Conservation (phyloP, 306 rosid species). For the Cicer judaicum region DNA sequence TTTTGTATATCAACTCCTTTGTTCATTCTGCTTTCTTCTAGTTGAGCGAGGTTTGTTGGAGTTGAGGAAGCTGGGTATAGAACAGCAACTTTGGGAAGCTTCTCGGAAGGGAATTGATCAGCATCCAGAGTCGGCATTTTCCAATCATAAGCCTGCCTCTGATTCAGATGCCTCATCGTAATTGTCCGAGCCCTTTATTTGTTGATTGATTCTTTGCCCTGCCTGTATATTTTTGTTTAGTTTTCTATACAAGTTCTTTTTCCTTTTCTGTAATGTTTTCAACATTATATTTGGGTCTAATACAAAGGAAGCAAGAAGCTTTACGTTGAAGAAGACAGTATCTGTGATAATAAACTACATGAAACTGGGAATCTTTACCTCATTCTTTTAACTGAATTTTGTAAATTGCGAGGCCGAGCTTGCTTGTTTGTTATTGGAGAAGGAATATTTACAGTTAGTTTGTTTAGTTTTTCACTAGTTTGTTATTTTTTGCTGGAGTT, state of each 20-base stretch:
- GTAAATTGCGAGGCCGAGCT: constrained; percentile 15
- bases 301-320: constrained; percentile 34
- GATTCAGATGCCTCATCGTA: constrained; percentile 64
- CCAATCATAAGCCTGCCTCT: constrained; percentile 58
- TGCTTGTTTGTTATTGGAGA: constrained; percentile 32
- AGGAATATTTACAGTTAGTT: neutral
- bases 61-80: constrained; percentile 92
- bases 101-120: constrained; percentile 89
- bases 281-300: constrained; percentile 37
- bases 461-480: neutral
- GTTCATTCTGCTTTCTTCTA: constrained; percentile 50
- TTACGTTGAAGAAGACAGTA: constrained; percentile 11
- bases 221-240: constrained; percentile 35
- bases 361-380: constrained; percentile 21
- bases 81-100: constrained; percentile 98
- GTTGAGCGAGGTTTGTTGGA: constrained; percentile 90
- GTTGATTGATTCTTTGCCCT: constrained; percentile 47
- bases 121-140: constrained; percentile 47
- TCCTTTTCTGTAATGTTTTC: constrained; percentile 35
- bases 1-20: constrained; percentile 32
- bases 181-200: constrained; percentile 33
- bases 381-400: constrained; percentile 47
- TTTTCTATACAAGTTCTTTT: constrained; percentile 26
- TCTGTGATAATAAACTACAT: constrained; percentile 20
- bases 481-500: neutral